Conservation (phyloP, 306 rosid species). For the Adenanthera pavonina region DNA sequence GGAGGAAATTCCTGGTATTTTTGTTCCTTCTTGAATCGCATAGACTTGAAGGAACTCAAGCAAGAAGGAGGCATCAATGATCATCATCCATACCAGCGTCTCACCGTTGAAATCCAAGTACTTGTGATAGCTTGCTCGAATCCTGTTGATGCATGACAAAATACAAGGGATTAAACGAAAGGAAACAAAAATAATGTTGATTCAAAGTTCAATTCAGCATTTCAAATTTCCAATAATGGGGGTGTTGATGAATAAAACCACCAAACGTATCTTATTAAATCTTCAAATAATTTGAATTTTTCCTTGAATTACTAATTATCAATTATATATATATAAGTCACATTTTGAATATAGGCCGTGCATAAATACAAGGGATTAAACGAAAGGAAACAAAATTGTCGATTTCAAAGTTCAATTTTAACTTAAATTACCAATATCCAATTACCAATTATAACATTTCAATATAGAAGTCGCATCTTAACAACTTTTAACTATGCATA, state of each 20-base stretch:
- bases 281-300: no score
- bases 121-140: slow-evolving; percentile 60
- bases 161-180: background rate
- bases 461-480: no score
- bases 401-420: background rate
- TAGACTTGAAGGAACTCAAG: slow-evolving; percentile 57
- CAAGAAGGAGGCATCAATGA: slow-evolving; percentile 57
- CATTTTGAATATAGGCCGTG: no score
- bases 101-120: slow-evolving; percentile 58
- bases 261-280: no score
- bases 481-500: no score
- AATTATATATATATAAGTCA: no score
- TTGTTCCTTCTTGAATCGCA: slow-evolving; percentile 38
- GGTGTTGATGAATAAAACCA: no score
- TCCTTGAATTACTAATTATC: no score
- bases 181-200: background rate
- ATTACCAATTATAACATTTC: no score
- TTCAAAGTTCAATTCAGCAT: background rate
- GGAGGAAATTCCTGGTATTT: slow-evolving; percentile 44
- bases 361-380: background rate
- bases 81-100: slow-evolving; percentile 67
- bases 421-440: no score
- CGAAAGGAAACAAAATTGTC: background rate
- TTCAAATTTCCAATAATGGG: background rate
- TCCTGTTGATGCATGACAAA: slow-evolving; percentile 8